phyloP scores from a whole-genome alignment of 352 stramenopile species.

The Sclerospora graminicola region DNA sequence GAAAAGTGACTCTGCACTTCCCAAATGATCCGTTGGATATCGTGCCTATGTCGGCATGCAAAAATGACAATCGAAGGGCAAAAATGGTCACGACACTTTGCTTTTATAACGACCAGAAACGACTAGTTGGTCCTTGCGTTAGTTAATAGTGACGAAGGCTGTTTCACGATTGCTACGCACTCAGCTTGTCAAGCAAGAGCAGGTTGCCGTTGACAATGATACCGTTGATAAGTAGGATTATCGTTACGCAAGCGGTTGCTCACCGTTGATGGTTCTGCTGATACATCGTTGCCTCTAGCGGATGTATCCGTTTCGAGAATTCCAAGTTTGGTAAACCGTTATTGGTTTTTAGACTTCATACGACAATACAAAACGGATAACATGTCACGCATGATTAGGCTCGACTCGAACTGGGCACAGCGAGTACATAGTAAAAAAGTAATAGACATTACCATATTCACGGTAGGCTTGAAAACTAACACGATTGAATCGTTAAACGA shows the following conservation, averaged over 20 bases:
- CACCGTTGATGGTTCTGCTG: too few relatives aligned
- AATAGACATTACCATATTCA: too few relatives aligned
- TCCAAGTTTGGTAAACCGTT: slow-evolving; percentile 7
- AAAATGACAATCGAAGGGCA: slow-evolving; percentile 16
- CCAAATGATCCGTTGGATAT: slow-evolving; percentile 11
- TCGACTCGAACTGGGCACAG: too few relatives aligned
- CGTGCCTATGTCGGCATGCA: slow-evolving; percentile 13
- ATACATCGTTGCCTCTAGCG: slow-evolving; percentile 17
- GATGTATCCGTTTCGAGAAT: slow-evolving; percentile 20
- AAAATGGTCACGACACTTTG: slow-evolving; percentile 11
- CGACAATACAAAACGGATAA: too few relatives aligned
- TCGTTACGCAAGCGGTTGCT: too few relatives aligned
- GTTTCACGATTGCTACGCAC: slow-evolving; percentile 5
- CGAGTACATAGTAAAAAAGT: too few relatives aligned
- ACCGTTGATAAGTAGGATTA: too few relatives aligned
- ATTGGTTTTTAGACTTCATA: too few relatives aligned
- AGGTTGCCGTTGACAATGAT: slow-evolving; percentile 8
- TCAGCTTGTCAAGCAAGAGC: background rate
- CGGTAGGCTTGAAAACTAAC: too few relatives aligned
- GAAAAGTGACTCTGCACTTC: slow-evolving; percentile 23
- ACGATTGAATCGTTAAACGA: too few relatives aligned
- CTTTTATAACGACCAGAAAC: slow-evolving; percentile 25
- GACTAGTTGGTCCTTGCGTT: slow-evolving; percentile 14
- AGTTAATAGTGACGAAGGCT: slow-evolving; percentile 14
- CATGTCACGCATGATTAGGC: background rate